phyloP scores from a whole-genome alignment of 331 rosid species.

The Telfairia occidentalis region DNA sequence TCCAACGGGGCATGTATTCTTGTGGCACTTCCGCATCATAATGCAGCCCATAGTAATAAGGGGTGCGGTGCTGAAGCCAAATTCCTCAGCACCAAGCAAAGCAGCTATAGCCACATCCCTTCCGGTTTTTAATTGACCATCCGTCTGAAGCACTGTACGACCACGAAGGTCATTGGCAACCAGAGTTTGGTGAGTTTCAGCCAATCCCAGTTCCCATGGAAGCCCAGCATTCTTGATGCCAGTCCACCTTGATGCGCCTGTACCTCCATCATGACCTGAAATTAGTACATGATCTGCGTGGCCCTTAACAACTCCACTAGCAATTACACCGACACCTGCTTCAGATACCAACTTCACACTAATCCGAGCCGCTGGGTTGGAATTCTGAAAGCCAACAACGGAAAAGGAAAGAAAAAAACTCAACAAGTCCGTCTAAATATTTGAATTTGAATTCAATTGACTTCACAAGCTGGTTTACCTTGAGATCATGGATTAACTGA shows the following conservation, averaged over 20 bases:
- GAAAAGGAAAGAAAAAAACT: constrained; percentile 3
- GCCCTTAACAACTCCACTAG: constrained; percentile 98
- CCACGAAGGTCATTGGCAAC: constrained; percentile 97
- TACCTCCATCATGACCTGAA: constrained; percentile 97
- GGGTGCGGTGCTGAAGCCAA: constrained; percentile 97
- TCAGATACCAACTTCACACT: constrained; percentile 96
- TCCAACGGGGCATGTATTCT: constrained; percentile 92
- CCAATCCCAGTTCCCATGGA: constrained; percentile 97
- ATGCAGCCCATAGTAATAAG: constrained; percentile 95
- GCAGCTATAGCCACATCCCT: constrained; percentile 95
- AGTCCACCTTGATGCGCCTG: constrained; percentile 99
- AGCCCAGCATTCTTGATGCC: constrained; percentile 98
- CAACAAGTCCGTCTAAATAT: neutral
- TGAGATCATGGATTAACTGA: constrained; percentile 82
- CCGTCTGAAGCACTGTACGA: constrained; percentile 87
- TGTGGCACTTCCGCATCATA: constrained; percentile 99
- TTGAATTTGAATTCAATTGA: neutral
- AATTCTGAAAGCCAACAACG: constrained; percentile 41
- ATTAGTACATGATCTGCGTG: constrained; percentile 94
- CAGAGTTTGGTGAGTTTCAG: constrained; percentile 94
- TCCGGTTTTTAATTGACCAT: constrained; percentile 94
- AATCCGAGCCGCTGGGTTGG: constrained; percentile 88
- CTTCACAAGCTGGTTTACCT: constrained; percentile 33
- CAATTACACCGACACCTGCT: constrained; percentile 92
- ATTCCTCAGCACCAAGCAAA: constrained; percentile 98